phyloP scores from a whole-genome alignment of 768 basidiomycete genomes.

The Pleurotus giganteus region DNA sequence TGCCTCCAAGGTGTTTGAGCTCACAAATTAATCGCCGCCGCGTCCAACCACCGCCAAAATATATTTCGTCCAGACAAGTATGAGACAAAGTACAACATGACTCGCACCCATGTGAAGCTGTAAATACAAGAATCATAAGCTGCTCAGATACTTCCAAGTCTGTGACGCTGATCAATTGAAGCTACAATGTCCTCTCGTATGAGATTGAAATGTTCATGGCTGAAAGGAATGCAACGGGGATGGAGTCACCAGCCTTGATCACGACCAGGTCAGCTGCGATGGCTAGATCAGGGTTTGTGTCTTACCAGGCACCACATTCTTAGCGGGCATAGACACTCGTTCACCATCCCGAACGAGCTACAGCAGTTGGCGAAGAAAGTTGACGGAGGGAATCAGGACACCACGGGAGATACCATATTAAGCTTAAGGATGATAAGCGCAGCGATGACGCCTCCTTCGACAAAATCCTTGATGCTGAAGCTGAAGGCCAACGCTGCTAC shows the following conservation, averaged over 20 bases:
- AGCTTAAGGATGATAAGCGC: slow-evolving; percentile 34
- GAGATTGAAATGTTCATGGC: neutral
- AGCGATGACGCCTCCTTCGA: slow-evolving; percentile 8
- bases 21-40: too few relatives aligned
- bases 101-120: too few relatives aligned
- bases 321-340: slow-evolving; percentile 36
- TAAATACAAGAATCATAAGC: too few relatives aligned
- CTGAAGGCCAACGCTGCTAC: slow-evolving; percentile 13
- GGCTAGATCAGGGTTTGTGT: neutral
- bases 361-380: slow-evolving; percentile 46
- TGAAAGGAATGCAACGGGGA: slow-evolving; percentile 21
- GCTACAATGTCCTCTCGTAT: slow-evolving; percentile 18
- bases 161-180: slow-evolving; percentile 41
- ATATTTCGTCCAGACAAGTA: too few relatives aligned
- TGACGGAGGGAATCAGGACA: slow-evolving; percentile 33
- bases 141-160: slow-evolving; percentile 51
- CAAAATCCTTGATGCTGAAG: slow-evolving; percentile 6
- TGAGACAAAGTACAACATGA: too few relatives aligned
- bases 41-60: too few relatives aligned
- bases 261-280: slow-evolving; percentile 33
- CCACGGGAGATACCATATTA: slow-evolving; percentile 20
- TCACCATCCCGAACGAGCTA: slow-evolving; percentile 42
- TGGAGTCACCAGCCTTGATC: slow-evolving; percentile 39
- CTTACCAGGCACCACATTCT: slow-evolving; percentile 39
- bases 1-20: too few relatives aligned